Evolutionary conservation across 352 stramenopile genomes (phyloP), one percentile per base, ranked within the genome.

Genomic region (Phytopythium litorale): DNA sequence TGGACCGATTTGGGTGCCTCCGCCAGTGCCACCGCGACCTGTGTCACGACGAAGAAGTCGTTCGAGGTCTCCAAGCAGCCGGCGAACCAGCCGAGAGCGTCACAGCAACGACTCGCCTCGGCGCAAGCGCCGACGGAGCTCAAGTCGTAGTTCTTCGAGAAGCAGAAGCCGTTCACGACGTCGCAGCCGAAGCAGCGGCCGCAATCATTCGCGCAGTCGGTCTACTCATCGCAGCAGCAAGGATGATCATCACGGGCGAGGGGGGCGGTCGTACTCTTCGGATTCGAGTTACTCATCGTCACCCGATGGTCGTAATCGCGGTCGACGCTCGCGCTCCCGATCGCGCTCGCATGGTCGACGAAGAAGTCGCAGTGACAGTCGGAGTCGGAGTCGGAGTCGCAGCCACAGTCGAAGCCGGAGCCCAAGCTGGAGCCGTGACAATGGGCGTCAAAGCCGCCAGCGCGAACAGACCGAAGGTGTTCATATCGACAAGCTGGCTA

Each of bases 1-100:
- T 25, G 82, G 79, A 1, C 60, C 77, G 11, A 35, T 88, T n/a
- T 93, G 84, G 81, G 33, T 89, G 15, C 81, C 84, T 28, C 82
- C 84, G 12, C 60, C 69, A 54, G 50, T 76, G n/a, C 68, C 67
- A 21, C 8, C 52, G 18, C 60, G 33, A 5, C 37, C 53, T 30
- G 49, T 58, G 18, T 62, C 33, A 32, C 58, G 45, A 11, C 64
- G 61, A 46, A 73, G 46, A 2, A 53, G 32, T 13, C 50, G 37
- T 8, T 76, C 73, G 8, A 43, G 65, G 32, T 82, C 71, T 40
- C 51, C 53, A 56, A 73, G 59, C 11, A 65, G 53, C 62, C 50
- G 63, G 35, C 30, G 46, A 4, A 21, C n/a, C 1, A 19, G 4
- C 23, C 7, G 21, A 35, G 46, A 52, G n/a, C 52, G 40, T 18